Base-by-base conservation (phyloP, 2,329 filamentous ascomycete species). In the Penicillium sp. region DNA sequence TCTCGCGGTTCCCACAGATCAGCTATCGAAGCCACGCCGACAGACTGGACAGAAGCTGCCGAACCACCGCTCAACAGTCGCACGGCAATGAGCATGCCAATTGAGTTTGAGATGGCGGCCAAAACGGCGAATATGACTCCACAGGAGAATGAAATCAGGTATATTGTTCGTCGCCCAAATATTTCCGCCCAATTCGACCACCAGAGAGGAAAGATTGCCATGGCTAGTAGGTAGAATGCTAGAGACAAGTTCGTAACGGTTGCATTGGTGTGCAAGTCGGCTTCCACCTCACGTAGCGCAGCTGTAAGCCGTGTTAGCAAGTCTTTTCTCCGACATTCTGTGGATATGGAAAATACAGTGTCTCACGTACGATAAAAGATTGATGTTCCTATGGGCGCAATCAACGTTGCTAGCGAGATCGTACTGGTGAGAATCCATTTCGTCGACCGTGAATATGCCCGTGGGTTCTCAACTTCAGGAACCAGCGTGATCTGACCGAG, bases 351-450 rank as follows among this genome's bases (percentile, higher is more conserved):
- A n/a, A n/a, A n/a, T n/a, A n/a, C n/a, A n/a, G n/a, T n/a, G n/a
- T n/a, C n/a, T n/a, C n/a, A 40, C 43, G 73, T 73, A 90, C 88
- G 91, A 64, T 93, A 87, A 56, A 96, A 85, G 54, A 96, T 91
- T 1, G 88, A 83, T 26, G 89, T 92, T 0, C 92, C 92, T 76
- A 96, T 84, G 0, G 92, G 92, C 0, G 88, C 90, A 0, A 84
- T 88, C 14, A 87, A 85, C 1, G 84, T 91, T 1, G 90, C 90
- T 16, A 92, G 67, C 1, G 91, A 88, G 47, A 96, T 83, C 46
- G 92, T 82, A 35, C 84, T 78, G 0, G 91, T 96, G 61, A 97
- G 85, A 58, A 83, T 80, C 91, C 91, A 96, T 83, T 97, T 97
- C 16, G 83, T 90, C 50, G 76, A 81, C 28, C 83, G 81, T 14